A percentile compares a stretch with the other conserved stretches of the same genome.
These are phyloP conservation scores for Ophiostoma populinum DNA, from an alignment of 2,329 filamentous ascomycete genomes.

Conservation along the genomic window DNA sequence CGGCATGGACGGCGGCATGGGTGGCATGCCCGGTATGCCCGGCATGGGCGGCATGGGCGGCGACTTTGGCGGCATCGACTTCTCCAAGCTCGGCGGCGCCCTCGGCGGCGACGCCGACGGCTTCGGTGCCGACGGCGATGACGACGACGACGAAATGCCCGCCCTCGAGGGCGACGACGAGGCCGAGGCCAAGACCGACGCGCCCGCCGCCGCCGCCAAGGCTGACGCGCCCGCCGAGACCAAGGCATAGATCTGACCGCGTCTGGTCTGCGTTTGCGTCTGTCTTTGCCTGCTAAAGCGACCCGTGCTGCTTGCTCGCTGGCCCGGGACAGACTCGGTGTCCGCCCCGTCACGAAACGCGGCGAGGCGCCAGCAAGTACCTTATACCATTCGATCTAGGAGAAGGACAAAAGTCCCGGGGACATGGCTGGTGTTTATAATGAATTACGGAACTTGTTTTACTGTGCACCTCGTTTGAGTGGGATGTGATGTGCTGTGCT, in stretches of 20 bases:
- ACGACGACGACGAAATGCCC: slow-evolving; percentile 72
- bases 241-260: slow-evolving; percentile 5
- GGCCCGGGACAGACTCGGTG: no score
- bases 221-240: not conserved
- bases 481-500: no score
- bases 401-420: no score
- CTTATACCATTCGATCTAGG: no score
- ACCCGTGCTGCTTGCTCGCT: no score
- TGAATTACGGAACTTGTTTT: no score
- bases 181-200: slow-evolving; percentile 15
- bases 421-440: no score
- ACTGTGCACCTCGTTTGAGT: no score
- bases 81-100: slow-evolving; percentile 62
- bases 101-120: slow-evolving; percentile 21
- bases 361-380: no score
- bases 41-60: slow-evolving; percentile 31
- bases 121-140: slow-evolving; percentile 34
- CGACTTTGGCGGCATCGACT: slow-evolving; percentile 77
- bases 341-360: no score
- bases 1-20: slow-evolving; percentile 33
- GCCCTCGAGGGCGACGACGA: slow-evolving; percentile 45
- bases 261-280: not conserved
- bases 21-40: slow-evolving; percentile 31
- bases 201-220: not conserved
- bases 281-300: no score